These are phyloP conservation scores for Xenosphaeropsis pyriputrescens DNA, from an alignment of 2,329 filamentous ascomycete species.

Conservation along the genomic window DNA sequence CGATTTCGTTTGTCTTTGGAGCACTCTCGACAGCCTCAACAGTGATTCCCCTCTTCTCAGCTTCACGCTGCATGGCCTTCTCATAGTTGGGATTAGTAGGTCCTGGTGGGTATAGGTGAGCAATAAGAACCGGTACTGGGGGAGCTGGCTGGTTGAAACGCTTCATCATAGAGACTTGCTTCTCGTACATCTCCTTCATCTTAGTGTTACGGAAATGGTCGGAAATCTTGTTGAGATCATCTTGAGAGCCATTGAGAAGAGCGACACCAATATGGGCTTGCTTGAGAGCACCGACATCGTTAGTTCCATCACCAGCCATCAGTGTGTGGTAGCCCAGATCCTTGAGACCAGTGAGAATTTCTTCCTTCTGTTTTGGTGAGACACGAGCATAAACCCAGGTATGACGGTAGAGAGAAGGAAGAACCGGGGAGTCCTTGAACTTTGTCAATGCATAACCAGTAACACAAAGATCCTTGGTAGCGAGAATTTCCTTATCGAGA, in stretches of 20 bases:
- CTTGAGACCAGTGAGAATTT: slow-evolving; percentile 91
- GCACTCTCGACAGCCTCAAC: slow-evolving; percentile 34
- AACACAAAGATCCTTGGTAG: slow-evolving; percentile 82
- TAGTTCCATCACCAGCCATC: slow-evolving; percentile 97
- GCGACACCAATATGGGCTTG: slow-evolving; percentile 96
- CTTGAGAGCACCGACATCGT: slow-evolving; percentile 94
- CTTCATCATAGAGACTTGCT: slow-evolving; percentile 82
- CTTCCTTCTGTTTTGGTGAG: slow-evolving; percentile 97
- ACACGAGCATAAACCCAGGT: slow-evolving; percentile 98
- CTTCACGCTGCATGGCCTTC: slow-evolving; percentile 80
- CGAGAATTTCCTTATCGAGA: slow-evolving; percentile 67
- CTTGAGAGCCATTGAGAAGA: slow-evolving; percentile 82
- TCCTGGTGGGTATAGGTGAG: slow-evolving; percentile 86
- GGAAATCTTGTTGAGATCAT: slow-evolving; percentile 81
- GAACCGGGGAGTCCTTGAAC: slow-evolving; percentile 68
- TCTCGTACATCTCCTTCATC: slow-evolving; percentile 98
- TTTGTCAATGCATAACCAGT: slow-evolving; percentile 88
- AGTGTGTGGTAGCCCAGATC: slow-evolving; percentile 95
- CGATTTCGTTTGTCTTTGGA: slow-evolving; percentile 35
- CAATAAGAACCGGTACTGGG: slow-evolving; percentile 85
- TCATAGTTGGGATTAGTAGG: slow-evolving; percentile 86
- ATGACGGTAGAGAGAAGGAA: slow-evolving; percentile 67
- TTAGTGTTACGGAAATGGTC: slow-evolving; percentile 89
- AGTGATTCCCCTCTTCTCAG: slow-evolving; percentile 59
- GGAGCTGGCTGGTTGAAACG: slow-evolving; percentile 88